A percentile compares a stretch with the other conserved stretches of the same genome.
phyloP scores from a whole-genome alignment of 1,284 basidiomycete genomes.

The Cerrena zonata region DNA sequence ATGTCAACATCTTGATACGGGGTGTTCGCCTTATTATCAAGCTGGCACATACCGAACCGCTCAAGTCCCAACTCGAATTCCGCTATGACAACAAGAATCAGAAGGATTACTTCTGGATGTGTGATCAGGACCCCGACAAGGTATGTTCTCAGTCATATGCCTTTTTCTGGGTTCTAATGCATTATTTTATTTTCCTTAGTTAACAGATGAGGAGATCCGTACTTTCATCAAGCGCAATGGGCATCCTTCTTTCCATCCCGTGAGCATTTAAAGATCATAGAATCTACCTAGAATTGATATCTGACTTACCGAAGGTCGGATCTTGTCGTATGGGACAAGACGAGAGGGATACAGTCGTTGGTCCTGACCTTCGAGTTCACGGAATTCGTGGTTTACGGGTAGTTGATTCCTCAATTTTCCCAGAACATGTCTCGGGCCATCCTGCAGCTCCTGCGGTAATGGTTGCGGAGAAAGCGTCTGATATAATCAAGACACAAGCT shows the following conservation, averaged over 20 bases:
- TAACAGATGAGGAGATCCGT: conserved; percentile 30
- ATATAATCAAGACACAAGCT: conserved; percentile 26
- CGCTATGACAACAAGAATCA: conserved; percentile 12
- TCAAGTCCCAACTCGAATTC: conserved; percentile 25
- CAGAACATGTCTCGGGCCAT: conserved; percentile 28
- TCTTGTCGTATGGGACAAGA: conserved; percentile 5
- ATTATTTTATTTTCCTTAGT: conserved; percentile 3
- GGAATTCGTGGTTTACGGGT: conserved; percentile 38
- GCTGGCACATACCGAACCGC: conserved; percentile 22
- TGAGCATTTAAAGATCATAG: background rate
- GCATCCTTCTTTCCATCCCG: conserved; percentile 7
- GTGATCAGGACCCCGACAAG: conserved; percentile 22
- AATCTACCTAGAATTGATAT: background rate
- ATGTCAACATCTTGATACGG: conserved; percentile 26
- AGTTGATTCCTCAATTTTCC: conserved; percentile 45
- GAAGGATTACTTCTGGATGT: conserved; percentile 23
- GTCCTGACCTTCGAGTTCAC: conserved; percentile 41
- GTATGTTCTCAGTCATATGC: conserved; percentile 5
- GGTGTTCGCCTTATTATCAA: conserved; percentile 20
- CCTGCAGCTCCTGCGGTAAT: conserved; percentile 26
- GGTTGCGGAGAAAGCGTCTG: conserved; percentile 28
- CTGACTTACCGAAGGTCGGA: background rate
- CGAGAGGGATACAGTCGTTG: conserved; percentile 29
- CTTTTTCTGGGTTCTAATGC: background rate
- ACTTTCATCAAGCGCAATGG: conserved; percentile 11